Conservation (phyloP, 306 rosid genomes). For the Pyrus bretschneideri region DNA sequence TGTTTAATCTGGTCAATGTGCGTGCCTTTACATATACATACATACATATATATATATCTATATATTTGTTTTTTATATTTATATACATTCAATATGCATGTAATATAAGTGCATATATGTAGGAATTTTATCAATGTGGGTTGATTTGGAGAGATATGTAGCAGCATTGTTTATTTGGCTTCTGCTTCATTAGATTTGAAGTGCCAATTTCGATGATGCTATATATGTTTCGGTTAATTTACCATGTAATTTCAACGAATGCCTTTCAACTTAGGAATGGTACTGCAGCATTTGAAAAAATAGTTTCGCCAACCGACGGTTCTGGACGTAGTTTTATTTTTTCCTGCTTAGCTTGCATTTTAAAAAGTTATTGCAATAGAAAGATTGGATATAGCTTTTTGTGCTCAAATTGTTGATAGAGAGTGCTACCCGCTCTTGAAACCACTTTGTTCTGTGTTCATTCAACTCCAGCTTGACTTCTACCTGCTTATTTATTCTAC, state of each 20-base stretch:
- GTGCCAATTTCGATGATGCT: background rate
- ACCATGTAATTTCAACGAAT: background rate
- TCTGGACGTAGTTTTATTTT: background rate
- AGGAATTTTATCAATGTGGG: background rate
- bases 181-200: background rate
- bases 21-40: background rate
- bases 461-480: background rate
- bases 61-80: background rate
- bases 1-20: background rate
- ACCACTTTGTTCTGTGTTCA: background rate
- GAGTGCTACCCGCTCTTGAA: background rate
- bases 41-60: background rate
- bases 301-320: background rate
- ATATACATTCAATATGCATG: background rate
- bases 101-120: background rate
- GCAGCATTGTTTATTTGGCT: slow-evolving; percentile 29
- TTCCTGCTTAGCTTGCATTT: background rate
- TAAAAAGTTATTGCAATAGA: background rate
- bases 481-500: background rate
- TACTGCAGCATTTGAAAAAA: background rate
- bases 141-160: slow-evolving; percentile 17
- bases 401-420: background rate
- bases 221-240: background rate
- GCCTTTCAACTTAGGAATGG: background rate
- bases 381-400: background rate